Evolutionary conservation across 75 land plant genomes (phyloP), one percentile per base, ranked within the genome.

Genomic region (Sequoia sempervirens): DNA sequence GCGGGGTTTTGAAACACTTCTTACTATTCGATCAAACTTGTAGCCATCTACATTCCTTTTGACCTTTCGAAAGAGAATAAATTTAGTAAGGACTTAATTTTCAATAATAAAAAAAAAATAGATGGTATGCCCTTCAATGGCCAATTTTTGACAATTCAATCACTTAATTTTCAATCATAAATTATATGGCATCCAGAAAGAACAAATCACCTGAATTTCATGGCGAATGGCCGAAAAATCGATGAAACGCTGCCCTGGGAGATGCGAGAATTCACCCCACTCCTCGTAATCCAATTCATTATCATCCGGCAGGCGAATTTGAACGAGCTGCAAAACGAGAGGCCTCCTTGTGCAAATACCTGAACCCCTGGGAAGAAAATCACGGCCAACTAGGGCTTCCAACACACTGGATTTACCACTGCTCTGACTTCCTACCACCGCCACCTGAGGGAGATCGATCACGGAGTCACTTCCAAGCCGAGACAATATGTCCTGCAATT

Each of bases 381-480:
- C 96, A 13, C 98, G 87, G 18, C 96, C 95, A 43, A 96, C 98
- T 46, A 96, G 89, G 12, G 98, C 93, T 81, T 94, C 98, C 18
- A 96, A 87, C n/a, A 96, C 98, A 79, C 98, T 96, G 13, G 98
- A 93, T 85, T 96, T 96, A 50, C 98, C 98, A 84, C 98, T 94
- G 88, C 96, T 96, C 89, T 96, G 96, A 85, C 98, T 91, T 11
- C 98, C 98, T 20, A 96, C 92, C 26, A 96, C 98, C 20, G 92
- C 94, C 54, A 94, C 96, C 89, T 96, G 98, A 20, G 98, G 98
- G 28, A 96, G 89, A 68, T 94, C 95, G 88, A 96, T 90, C 17
- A 91, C 86, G 26, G 93, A 90, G 3, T 84, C 76, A 85, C 91
- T 91, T 23, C 93, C 96, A 30, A 96, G 90, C 82, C 94, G 94